Base-by-base conservation (phyloP, 176 grass and related monocot genomes). In the Juncus inflexus region DNA sequence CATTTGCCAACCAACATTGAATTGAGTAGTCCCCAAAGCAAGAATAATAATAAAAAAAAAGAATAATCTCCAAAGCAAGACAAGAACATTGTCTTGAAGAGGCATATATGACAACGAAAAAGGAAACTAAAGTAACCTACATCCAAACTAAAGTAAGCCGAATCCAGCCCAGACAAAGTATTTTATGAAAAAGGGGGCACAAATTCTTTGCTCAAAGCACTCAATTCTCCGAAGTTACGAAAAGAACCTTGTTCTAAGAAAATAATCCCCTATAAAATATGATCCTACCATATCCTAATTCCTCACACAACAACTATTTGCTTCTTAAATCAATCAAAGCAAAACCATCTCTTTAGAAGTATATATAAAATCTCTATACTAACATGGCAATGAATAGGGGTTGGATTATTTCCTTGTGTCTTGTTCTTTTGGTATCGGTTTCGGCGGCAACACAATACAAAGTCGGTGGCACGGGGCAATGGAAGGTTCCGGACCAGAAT, bases 401-500 rank as follows among this genome's bases (percentile, higher is more conserved):
- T 12, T 36, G 70, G 81, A 12, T 83, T n/a, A 12, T 86, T 62
- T 67, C 67, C 64, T 81, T 64, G 64, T 35, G 85, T 9, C 64
- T 77, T 55, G 72, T 75, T 12, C 70, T 78, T 7, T 58, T 58
- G 7, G 42, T 74, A 15, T 79, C 83, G 42, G 43, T 54, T 16
- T 83, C 72, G 3, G 81, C 74, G 35, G 88, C 74, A 55, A 81
- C 80, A 13, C 79, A 84, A 57, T 92, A 89, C 82, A 89, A 86
- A 70, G 94, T 83, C 12, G 85, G 88, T 3, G 85, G 88, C 55
- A 79, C 80, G 4, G 83, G 79, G 10, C 60, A 78, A 41, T 92
- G 94, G 85, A 77, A 65, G 41, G 72, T 81, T 11, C 85, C 84
- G 6, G 69, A 59, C 13, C 4, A 43, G 39, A 78, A 77, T 43